Evolutionary conservation across 2,329 filamentous ascomycete genomes (phyloP), one percentile per base, ranked within the genome.

Genomic region (Chrysoporthe deuterocubensis): DNA sequence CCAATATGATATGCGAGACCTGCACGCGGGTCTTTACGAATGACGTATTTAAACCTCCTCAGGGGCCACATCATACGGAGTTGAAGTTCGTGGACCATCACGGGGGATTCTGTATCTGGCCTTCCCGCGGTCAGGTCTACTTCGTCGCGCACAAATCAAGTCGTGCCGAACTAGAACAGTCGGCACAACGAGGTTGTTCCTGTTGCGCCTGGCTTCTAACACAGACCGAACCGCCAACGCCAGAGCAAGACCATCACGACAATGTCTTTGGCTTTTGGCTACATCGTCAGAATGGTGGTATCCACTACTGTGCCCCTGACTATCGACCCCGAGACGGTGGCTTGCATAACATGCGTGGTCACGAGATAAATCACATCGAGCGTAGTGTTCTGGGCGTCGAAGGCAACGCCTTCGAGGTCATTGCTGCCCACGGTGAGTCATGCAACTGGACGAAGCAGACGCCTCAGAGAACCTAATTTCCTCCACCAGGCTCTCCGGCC

Each of bases 21-120:
- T 60, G 57, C 40, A 60, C 57, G n/a, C 37, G 40, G 18, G 57
- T 60, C 34, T 60, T 60, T 32, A 16, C n/a, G 21, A 21, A 21
- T 4, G 40, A 60, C 16, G 57, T 44, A 2, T 60, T 60, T 40
- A 7, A 60, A 2, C 8, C n/a, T 8, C n/a, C 37, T 4, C 2
- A 44, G 11, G 57, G 57, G 14, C 57, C 57, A 44, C 57, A 60
- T 21, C 57, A 44, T n/a, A 60, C 57, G 5, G 57, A 60, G n/a
- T 18, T 60, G 34, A 32, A 14, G 32, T 60, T 32, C 40, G 21
- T 16, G 16, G 57, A 60, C 34, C 57, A 32, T 16, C 11, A 13
- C n/a, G 13, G 57, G 44, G n/a, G 9, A n/a, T 60, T 60, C 57
- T 60, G 40, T 34, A 60, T 60, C 18, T 60, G 57, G 57, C 57